Base-by-base conservation (phyloP, 1,284 basidiomycete species). In the Taiwanofungus camphoratus region DNA sequence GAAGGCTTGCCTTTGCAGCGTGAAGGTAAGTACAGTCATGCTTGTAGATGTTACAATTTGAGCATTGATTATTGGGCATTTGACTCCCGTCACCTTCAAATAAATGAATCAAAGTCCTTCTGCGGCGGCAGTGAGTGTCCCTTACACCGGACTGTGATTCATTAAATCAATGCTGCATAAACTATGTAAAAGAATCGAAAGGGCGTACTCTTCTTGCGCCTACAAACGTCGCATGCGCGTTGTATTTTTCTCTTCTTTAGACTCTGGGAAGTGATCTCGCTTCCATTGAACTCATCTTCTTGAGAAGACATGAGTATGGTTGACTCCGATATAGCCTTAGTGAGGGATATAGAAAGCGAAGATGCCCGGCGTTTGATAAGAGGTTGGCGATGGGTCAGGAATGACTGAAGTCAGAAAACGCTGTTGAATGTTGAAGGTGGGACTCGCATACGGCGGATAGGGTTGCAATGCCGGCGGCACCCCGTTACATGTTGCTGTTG, bases 21-120 rank as follows among this genome's bases (percentile, higher is more conserved):
- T 86, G 82, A 39, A 87, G 67, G 58, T 89, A 92, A 0, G 84
- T 87, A 63, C 88, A 92, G 2, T 86, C 80, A 18, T 79, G 70
- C 46, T 70, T 79, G 54, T 82, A 85, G 12, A 86, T 75, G 13
- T 76, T 67, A 58, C 90, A 92, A 58, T 88, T 90, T 0, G 87
- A 84, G 59, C 90, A 93, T 46, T 70, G 67, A 49, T 79, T 80
- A 19, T 72, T 73, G 9, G 74, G 75, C 77, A 79, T 83, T 40
- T 57, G 53, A 8, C 53, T 56, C 26, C 59, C 59, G 53, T 62
- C 60, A 46, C 60, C 60, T 61, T n/a, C 12, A n/a, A 19, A 13
- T 35, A 35, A 33, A 9, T 23, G 15, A 12, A 5, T 40, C 12
- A 22, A 22, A 29, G 23, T 6, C 16, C 20, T 15, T 27, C 23